Percentiles rank a stretch among this genome's conserved stretches.
Conservation (phyloP, 2,329 filamentous ascomycete genomes). For the Leptoxyphium fumago region DNA sequence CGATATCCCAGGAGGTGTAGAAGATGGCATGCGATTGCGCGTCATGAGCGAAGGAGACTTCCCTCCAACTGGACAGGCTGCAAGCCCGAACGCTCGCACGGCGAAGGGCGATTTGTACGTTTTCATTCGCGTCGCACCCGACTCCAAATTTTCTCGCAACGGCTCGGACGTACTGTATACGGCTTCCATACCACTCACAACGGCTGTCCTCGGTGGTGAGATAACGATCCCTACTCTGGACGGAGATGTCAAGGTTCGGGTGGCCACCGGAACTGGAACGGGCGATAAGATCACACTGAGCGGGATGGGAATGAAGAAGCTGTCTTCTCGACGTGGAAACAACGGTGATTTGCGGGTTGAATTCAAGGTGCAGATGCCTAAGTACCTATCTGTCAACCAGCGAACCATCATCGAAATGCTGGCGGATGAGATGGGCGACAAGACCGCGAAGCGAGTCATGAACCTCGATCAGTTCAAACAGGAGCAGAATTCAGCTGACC, state of each 20-base stretch:
- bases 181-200: constrained; percentile 79
- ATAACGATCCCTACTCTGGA: constrained; percentile 81
- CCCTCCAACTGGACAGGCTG: constrained; percentile 56
- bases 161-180: constrained; percentile 90
- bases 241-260: constrained; percentile 76
- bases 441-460: constrained; percentile 83
- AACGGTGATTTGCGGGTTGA: constrained; percentile 82
- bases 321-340: constrained; percentile 46
- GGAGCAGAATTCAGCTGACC: constrained; percentile 29
- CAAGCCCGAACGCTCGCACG: constrained; percentile 47
- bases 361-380: constrained; percentile 90
- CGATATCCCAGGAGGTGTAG: constrained; percentile 88
- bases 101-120: constrained; percentile 82
- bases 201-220: constrained; percentile 81
- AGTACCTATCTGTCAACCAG: constrained; percentile 83
- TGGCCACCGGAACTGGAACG: constrained; percentile 79
- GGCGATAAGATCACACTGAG: constrained; percentile 80
- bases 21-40: constrained; percentile 86
- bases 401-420: constrained; percentile 88
- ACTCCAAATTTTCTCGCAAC: constrained; percentile 74
- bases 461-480: constrained; percentile 40
- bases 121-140: constrained; percentile 73
- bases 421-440: constrained; percentile 89
- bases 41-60: constrained; percentile 79
- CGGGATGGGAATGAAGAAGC: constrained; percentile 87